These are phyloP conservation scores for Nidula niveotomentosa DNA, from an alignment of 1,284 basidiomycete genomes.

Conservation along the genomic window DNA sequence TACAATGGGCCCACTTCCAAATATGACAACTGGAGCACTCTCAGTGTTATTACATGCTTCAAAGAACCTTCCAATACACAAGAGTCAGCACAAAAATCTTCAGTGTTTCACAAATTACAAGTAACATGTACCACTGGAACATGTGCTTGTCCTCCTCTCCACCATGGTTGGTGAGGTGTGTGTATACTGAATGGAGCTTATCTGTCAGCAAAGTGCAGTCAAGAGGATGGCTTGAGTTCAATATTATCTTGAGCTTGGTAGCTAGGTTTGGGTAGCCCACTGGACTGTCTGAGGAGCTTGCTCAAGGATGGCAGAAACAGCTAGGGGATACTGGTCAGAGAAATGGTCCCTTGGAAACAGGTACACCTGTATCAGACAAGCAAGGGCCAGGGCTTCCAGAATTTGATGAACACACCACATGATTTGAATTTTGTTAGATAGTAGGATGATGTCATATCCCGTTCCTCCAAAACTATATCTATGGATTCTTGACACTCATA, in stretches of 20 bases:
- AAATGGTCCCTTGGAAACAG: no score
- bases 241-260: background rate
- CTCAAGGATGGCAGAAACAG: no score
- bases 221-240: background rate
- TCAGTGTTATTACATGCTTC: background rate
- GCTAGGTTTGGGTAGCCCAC: background rate
- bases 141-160: background rate
- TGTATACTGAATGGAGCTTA: background rate
- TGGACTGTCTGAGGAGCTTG: background rate
- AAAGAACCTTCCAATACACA: background rate
- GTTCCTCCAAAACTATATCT: no score
- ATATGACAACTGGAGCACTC: background rate
- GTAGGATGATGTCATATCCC: no score
- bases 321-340: no score
- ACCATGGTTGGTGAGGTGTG: background rate
- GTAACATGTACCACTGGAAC: background rate
- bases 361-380: no score
- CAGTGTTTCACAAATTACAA: background rate
- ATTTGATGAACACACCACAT: no score
- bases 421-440: no score
- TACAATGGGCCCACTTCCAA: background rate
- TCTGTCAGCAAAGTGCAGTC: background rate
- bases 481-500: no score
- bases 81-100: background rate
- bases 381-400: no score